Percentiles rank a stretch among this genome's conserved stretches.
Conservation (phyloP, 495 filamentous ascomycete genomes). For the Trichoderma gamsii region DNA sequence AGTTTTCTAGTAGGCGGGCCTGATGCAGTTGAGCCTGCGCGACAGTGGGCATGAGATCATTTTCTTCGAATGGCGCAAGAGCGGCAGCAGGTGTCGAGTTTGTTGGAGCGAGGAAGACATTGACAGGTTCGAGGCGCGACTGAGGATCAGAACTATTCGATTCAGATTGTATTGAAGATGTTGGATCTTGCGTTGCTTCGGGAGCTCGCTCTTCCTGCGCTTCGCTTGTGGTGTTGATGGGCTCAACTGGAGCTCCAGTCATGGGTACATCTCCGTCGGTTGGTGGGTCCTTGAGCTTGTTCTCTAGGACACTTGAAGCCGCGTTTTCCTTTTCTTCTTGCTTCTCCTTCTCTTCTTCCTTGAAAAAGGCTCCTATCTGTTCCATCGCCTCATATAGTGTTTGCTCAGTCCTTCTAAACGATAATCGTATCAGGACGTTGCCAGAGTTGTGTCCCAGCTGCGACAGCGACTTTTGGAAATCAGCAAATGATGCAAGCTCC, state of each 20-base stretch:
- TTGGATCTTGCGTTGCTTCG: constrained; percentile 4
- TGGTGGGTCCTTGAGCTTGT: constrained; percentile 2
- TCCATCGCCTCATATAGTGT: constrained; percentile 81
- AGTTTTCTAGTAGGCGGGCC: constrained; percentile 54
- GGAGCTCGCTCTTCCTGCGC: constrained; percentile 12
- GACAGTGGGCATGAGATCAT: constrained; percentile 75
- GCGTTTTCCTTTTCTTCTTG: constrained; percentile 18
- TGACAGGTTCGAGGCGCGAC: constrained; percentile 41
- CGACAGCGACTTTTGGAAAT: constrained; percentile 81
- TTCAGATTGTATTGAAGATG: constrained; percentile 19
- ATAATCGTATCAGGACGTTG: constrained; percentile 67
- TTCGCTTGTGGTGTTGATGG: background rate
- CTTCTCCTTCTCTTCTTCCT: constrained; percentile 29
- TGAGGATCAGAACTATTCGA: background rate
- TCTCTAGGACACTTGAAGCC: background rate
- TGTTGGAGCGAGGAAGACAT: constrained; percentile 70
- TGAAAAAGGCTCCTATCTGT: constrained; percentile 70
- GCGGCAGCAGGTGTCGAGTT: constrained; percentile 70
- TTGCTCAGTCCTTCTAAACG: constrained; percentile 65
- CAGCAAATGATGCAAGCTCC: constrained; percentile 66
- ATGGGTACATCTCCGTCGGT: constrained; percentile 17
- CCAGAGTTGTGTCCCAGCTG: constrained; percentile 83
- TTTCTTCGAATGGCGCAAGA: constrained; percentile 54
- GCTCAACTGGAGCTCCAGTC: constrained; percentile 18
- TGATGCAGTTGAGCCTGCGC: constrained; percentile 82